These are phyloP conservation scores for Fomitopsis schrenkii DNA, from an alignment of 1,284 basidiomycete species.

Conservation along the genomic window DNA sequence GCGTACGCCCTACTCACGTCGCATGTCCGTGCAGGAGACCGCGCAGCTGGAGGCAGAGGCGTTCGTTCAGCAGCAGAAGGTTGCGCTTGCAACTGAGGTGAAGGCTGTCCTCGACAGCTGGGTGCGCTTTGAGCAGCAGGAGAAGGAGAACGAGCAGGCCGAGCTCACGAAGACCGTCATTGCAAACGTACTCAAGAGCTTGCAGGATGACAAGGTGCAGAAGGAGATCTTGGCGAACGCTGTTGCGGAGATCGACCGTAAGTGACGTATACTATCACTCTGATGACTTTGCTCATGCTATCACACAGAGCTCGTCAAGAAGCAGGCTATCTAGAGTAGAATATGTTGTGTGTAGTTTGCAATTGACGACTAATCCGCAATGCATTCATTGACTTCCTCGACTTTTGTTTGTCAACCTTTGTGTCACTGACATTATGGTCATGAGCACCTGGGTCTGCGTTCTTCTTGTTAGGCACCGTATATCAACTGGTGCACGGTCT, in stretches of 20 bases:
- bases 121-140: conserved; percentile 96
- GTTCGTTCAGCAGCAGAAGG: conserved; percentile 90
- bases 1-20: not conserved
- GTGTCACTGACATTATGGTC: too few relatives aligned
- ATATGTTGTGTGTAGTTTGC: conserved; percentile 3
- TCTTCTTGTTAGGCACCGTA: too few relatives aligned
- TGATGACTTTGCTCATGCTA: conserved; percentile 11
- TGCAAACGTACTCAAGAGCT: conserved; percentile 77
- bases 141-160: conserved; percentile 94
- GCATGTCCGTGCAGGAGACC: conserved; percentile 63
- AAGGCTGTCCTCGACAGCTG: conserved; percentile 96
- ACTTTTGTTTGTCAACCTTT: too few relatives aligned
- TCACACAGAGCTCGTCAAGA: conserved; percentile 61
- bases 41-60: conserved; percentile 88
- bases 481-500: too few relatives aligned
- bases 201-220: conserved; percentile 92
- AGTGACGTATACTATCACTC: conserved; percentile 33
- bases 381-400: not conserved
- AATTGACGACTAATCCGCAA: not conserved
- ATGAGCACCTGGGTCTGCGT: too few relatives aligned
- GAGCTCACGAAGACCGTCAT: conserved; percentile 88
- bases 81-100: conserved; percentile 83
- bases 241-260: conserved; percentile 90
- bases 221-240: conserved; percentile 86
- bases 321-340: conserved; percentile 54